Percentiles rank a stretch among this genome's conserved stretches.
phyloP scores from a whole-genome alignment of 2,329 filamentous ascomycete species.

The Dryadomyces quercivorus region DNA sequence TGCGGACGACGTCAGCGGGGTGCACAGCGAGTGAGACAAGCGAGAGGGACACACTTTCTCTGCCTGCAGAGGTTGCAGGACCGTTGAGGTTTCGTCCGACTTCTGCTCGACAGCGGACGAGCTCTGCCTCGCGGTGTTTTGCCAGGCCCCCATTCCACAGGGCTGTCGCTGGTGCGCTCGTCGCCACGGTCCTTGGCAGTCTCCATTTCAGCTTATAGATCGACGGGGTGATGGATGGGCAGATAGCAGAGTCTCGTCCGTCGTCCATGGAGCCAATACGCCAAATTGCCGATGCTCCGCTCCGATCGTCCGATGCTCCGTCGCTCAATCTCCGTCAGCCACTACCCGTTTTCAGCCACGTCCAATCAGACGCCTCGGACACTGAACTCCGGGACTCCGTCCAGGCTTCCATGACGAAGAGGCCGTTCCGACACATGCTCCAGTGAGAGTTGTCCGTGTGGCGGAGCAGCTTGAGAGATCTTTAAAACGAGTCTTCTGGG shows the following conservation, averaged over 20 bases:
- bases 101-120: slow-evolving; percentile 13
- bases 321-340: background rate
- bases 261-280: background rate
- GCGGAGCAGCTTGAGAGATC: too few relatives aligned
- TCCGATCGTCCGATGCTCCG: slow-evolving; percentile 1
- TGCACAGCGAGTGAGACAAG: too few relatives aligned
- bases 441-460: too few relatives aligned
- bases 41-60: slow-evolving; percentile 18
- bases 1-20: background rate
- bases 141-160: slow-evolving; percentile 3
- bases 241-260: background rate
- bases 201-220: too few relatives aligned
- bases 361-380: background rate
- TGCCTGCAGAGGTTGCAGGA: slow-evolving; percentile 22
- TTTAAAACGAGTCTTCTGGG: too few relatives aligned
- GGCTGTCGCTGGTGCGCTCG: too few relatives aligned
- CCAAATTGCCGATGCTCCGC: slow-evolving; percentile 1
- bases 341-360: too few relatives aligned
- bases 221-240: background rate
- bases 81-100: slow-evolving; percentile 21
- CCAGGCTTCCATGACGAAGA: too few relatives aligned
- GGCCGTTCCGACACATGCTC: too few relatives aligned
- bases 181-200: too few relatives aligned
- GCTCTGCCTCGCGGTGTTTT: slow-evolving; percentile 3
- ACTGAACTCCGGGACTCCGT: background rate